phyloP scores from a whole-genome alignment of 169 alveolate species.

The Sarcocystis neurona region DNA sequence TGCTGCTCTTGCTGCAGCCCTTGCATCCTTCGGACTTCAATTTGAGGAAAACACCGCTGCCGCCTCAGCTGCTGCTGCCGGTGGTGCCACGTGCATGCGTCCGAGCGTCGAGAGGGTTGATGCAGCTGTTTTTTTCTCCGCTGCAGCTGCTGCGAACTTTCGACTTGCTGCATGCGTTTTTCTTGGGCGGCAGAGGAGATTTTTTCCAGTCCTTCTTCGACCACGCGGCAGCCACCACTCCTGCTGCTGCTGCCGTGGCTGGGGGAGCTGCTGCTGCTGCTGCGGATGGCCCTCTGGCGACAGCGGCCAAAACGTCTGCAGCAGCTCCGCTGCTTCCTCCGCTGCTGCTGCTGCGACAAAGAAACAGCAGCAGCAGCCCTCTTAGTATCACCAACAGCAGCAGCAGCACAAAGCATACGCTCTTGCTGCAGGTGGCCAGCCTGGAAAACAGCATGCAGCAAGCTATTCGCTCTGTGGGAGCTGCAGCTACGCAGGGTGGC shows the following conservation, averaged over 20 bases:
- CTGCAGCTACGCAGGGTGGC: not conserved
- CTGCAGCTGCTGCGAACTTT: constrained; percentile 9
- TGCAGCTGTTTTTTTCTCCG: not conserved
- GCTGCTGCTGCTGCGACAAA: too few species aligned
- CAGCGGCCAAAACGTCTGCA: too few species aligned
- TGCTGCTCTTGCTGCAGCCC: too few species aligned
- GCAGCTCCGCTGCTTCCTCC: not conserved
- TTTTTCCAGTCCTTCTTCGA: not conserved
- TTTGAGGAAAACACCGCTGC: too few species aligned
- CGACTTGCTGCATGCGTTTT: not conserved
- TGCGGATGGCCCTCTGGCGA: not conserved
- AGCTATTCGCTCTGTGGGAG: not conserved
- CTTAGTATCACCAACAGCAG: too few species aligned
- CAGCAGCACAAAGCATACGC: not conserved
- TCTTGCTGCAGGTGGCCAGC: not conserved
- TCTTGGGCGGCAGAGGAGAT: not conserved
- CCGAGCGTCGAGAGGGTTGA: not conserved
- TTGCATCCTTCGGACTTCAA: too few species aligned
- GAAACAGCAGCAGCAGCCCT: too few species aligned
- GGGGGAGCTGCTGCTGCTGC: not conserved
- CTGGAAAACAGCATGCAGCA: not conserved
- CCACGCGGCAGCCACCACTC: not conserved
- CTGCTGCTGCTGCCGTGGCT: not conserved
- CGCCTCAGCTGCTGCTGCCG: not conserved
- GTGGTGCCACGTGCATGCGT: not conserved